Base-by-base conservation (phyloP, 2,329 filamentous ascomycete genomes). In the Rutstroemia sp. region DNA sequence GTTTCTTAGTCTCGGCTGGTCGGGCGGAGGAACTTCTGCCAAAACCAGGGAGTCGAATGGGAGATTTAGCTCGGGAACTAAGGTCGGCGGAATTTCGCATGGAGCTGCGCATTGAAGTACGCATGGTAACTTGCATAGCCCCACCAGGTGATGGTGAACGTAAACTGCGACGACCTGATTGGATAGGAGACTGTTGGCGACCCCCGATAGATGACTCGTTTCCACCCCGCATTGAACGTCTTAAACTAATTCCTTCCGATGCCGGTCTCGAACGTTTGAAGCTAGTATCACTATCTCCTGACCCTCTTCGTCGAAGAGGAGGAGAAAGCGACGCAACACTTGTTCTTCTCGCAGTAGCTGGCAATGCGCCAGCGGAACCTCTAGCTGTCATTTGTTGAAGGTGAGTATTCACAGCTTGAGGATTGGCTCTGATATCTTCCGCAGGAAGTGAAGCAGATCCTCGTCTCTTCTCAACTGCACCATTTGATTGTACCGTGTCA, bases 271-370 rank as follows among this genome's bases (percentile, higher is more conserved):
- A 72, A 27, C 89, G 85, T 66, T 82, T 87, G 74, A 96, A 96
- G 69, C 90, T 95, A 72, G 88, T 95, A 46, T 89, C 85, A 65
- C 86, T 90, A 27, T 80, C 85, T 62, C 84, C 82, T 0, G 85
- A 88, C 18, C 74, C 76, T 9, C 75, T 79, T 2, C 85, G 79
- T 57, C 74, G 73, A 8, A 82, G 70, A 5, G 66, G 63, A 12
- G 75, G 62, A 10, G 57, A 54, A 38, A 55, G 47, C 7, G 37
- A n/a, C 3, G 8, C 8, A 57, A 51, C 21, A 59, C 54, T 19
- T 54, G 49, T 39, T 45, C 55, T 52, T 52, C 58, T 45, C 10
- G 7, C 25, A 25, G 48, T 49, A 6, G 63, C 54, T 27, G 58
- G 57, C 9, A 60, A 55, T 25, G 62, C 27, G 18, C 61, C 61